A percentile compares a stretch with the other conserved stretches of the same genome.
These are phyloP conservation scores for Geotrichum australiense DNA, from an alignment of 1,139 yeast genomes.

Conservation along the genomic window DNA sequence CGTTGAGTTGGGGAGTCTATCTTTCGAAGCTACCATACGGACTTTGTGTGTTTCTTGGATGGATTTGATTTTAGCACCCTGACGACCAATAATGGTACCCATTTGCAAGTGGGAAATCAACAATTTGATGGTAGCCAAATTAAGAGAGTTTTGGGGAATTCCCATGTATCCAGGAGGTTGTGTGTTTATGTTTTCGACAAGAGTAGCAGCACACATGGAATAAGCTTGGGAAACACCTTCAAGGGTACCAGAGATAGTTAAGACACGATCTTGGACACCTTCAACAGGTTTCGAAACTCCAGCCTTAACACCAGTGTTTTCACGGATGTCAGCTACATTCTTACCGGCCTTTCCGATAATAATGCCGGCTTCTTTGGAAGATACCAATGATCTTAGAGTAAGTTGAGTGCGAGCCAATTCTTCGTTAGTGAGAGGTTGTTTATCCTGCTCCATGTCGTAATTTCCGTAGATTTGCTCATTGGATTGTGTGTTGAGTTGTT, in stretches of 20 bases:
- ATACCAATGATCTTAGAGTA: conserved; percentile 56
- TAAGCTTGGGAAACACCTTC: conserved; percentile 69
- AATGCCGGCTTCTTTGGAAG: conserved; percentile 86
- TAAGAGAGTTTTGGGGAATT: conserved; percentile 44
- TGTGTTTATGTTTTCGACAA: conserved; percentile 37
- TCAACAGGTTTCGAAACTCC: conserved; percentile 79
- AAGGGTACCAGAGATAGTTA: conserved; percentile 75
- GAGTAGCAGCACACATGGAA: conserved; percentile 62
- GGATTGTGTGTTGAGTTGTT: too few relatives aligned
- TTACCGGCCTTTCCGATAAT: conserved; percentile 83
- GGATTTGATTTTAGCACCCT: conserved; percentile 73
- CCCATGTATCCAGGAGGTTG: conserved; percentile 44
- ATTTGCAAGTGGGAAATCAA: conserved; percentile 80
- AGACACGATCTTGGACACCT: conserved; percentile 78
- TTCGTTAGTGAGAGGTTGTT: conserved; percentile 12
- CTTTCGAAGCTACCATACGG: conserved; percentile 84
- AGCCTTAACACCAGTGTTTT: conserved; percentile 73
- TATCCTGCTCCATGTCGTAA: too few relatives aligned
- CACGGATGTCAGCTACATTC: conserved; percentile 72
- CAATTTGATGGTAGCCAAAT: conserved; percentile 55
- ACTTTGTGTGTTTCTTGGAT: conserved; percentile 66
- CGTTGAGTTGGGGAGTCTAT: conserved; percentile 73
- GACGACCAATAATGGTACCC: conserved; percentile 86
- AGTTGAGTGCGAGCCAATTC: conserved; percentile 19
- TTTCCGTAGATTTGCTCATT: too few relatives aligned